Evolutionary conservation across 441 rosid species (phyloP), one percentile per base, ranked within the genome.

Genomic region (Adansonia gregorii): DNA sequence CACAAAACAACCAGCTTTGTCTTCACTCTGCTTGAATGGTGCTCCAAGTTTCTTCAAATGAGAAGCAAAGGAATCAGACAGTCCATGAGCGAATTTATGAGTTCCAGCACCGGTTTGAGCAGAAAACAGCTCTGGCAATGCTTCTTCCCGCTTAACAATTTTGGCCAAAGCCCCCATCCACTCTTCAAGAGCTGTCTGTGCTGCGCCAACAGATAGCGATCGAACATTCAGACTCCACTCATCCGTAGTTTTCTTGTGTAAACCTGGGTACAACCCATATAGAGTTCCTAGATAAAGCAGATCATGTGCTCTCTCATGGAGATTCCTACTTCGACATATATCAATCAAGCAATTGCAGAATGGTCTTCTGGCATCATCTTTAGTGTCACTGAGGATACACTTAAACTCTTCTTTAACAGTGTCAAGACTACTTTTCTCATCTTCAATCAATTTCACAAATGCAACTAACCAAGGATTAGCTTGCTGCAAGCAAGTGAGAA

Each of bases 161-260:
- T 85, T 90, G 8, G 86, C 86, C 76, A 91, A 75, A 31, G 95
- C 90, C 64, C 84, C 87, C 87, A 95, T 85, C 99, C 97, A 93
- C 67, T 93, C 97, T 86, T 95, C 97, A 0, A 93, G 88, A 0
- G 99, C 98, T 0, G 99, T 92, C 46, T 86, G 86, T 0, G 99
- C 98, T 45, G 98, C 98, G 20, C 99, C 98, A 6, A 92, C 82
- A 0, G 98, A 95, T 5, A 95, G 84, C 2, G 98, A 93, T 51
- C 97, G 85, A 15, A 93, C 97, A 75, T 95, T 96, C 76, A 95
- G 72, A 83, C 91, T 90, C 98, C 99, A 95, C 76, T 93, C 95
- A 1, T 82, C 76, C 24, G 43, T 61, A 1, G 91, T 92, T 81
- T 86, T 91, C 84, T 85, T 86, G 79, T 95, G 97, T 72, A 95